phyloP scores from a whole-genome alignment of 495 filamentous ascomycete species.

The Hamigera avellanea region DNA sequence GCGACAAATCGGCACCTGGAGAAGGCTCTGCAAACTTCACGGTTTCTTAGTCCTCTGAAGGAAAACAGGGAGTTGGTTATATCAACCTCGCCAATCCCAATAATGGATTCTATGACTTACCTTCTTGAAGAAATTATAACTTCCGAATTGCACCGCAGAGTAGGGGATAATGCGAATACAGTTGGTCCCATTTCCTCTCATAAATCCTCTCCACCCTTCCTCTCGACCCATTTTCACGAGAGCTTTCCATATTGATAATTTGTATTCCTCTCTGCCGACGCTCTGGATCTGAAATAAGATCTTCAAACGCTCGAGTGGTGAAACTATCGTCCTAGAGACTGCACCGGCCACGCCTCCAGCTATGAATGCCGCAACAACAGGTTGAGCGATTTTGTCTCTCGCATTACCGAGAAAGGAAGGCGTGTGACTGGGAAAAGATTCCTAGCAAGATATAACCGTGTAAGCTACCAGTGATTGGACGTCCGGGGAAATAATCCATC shows the following conservation, averaged over 20 bases:
- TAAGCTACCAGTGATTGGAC: background rate
- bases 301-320: constrained; percentile 88
- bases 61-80: too few relatives aligned
- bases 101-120: too few relatives aligned
- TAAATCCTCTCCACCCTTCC: constrained; percentile 91
- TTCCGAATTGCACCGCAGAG: constrained; percentile 94
- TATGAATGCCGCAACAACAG: constrained; percentile 81
- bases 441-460: constrained; percentile 4
- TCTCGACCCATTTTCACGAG: constrained; percentile 91
- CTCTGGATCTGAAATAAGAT: constrained; percentile 96
- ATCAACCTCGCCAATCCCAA: too few relatives aligned
- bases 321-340: constrained; percentile 94
- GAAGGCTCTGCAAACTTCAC: constrained; percentile 62
- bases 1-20: constrained; percentile 53
- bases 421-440: constrained; percentile 3
- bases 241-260: constrained; percentile 77
- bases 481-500: background rate
- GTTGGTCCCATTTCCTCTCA: constrained; percentile 96
- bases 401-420: constrained; percentile 9
- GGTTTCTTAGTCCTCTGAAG: constrained; percentile 3
- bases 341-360: constrained; percentile 94
- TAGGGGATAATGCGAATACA: constrained; percentile 97
- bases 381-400: constrained; percentile 37
- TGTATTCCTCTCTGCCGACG: constrained; percentile 81
- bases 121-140: constrained; percentile 93